phyloP scores from a whole-genome alignment of 345 rosid species.

The Camelina laxa region DNA sequence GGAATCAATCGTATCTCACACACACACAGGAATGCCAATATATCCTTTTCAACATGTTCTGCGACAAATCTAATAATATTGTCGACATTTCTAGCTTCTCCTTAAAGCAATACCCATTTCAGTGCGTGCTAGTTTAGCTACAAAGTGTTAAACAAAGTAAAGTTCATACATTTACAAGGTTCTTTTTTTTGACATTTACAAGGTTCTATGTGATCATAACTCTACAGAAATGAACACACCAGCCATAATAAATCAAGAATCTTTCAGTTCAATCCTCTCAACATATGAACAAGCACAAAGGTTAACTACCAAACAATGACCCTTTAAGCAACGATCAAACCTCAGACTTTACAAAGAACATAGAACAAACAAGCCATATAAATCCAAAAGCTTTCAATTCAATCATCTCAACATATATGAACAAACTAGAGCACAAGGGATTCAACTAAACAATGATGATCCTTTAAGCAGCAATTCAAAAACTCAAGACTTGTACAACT shows the following conservation, averaged over 20 bases:
- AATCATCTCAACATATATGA: not conserved
- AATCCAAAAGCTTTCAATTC: not conserved
- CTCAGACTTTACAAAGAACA: slow-evolving; percentile 17
- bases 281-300: not conserved
- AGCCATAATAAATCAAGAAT: slow-evolving; percentile 8
- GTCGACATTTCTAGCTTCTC: not conserved
- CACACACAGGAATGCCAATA: not conserved
- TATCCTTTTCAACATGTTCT: not conserved
- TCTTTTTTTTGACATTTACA: not conserved
- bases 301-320: not conserved
- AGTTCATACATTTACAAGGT: not conserved
- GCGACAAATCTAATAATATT: not conserved
- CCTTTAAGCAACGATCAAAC: not conserved
- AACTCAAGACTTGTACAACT: slow-evolving; percentile 20
- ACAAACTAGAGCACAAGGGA: not conserved
- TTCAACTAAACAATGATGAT: not conserved
- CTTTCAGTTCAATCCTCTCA: slow-evolving; percentile 15
- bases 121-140: not conserved
- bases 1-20: not conserved
- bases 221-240: not conserved
- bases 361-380: no score
- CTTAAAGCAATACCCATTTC: not conserved
- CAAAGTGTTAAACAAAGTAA: not conserved
- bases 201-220: not conserved
- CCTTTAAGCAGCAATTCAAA: not conserved